phyloP scores from a whole-genome alignment of 116 monocot genomes.

The Thalassia testudinum region DNA sequence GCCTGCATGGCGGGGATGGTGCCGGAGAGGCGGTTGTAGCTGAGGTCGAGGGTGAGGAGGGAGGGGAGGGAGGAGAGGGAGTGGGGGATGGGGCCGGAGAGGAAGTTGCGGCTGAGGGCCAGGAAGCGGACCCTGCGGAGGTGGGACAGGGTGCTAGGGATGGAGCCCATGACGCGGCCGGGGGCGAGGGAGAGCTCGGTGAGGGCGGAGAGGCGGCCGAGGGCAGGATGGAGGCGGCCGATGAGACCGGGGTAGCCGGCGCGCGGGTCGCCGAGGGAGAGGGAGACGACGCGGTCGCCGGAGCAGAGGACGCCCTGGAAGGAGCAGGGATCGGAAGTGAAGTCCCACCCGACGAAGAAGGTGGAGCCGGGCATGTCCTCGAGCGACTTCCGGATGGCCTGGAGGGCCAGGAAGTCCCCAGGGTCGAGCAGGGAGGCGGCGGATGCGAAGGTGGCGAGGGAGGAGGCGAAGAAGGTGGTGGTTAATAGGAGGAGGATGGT shows the following conservation, averaged over 20 bases:
- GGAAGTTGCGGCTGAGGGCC: too few species aligned
- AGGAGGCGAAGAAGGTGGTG: neutral
- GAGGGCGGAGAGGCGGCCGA: slow-evolving; percentile 37
- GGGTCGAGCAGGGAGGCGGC: slow-evolving; percentile 50
- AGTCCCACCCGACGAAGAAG: slow-evolving; percentile 47
- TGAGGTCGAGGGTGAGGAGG: slow-evolving; percentile 11
- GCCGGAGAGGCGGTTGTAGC: too few species aligned
- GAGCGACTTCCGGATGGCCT: too few species aligned
- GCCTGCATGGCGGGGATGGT: too few species aligned
- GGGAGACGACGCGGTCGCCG: slow-evolving; percentile 30
- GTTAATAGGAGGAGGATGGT: neutral
- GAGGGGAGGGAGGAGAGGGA: slow-evolving; percentile 8
- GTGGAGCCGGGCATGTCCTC: too few species aligned
- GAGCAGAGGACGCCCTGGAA: slow-evolving; percentile 50
- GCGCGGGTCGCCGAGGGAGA: slow-evolving; percentile 59
- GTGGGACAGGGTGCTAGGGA: slow-evolving; percentile 18
- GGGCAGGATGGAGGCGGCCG: slow-evolving; percentile 34
- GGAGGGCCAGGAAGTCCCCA: too few species aligned
- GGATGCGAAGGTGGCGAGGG: slow-evolving; percentile 18
- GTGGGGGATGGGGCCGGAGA: too few species aligned
- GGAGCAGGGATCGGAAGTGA: slow-evolving; percentile 45
- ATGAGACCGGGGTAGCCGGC: slow-evolving; percentile 34
- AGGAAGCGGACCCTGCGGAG: slow-evolving; percentile 28
- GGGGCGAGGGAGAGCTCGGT: slow-evolving; percentile 53
- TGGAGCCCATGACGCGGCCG: slow-evolving; percentile 33